Evolutionary conservation across 176 grass and related monocot genomes (phyloP), one percentile per base, ranked within the genome.

Genomic region (Otatea glauca): DNA sequence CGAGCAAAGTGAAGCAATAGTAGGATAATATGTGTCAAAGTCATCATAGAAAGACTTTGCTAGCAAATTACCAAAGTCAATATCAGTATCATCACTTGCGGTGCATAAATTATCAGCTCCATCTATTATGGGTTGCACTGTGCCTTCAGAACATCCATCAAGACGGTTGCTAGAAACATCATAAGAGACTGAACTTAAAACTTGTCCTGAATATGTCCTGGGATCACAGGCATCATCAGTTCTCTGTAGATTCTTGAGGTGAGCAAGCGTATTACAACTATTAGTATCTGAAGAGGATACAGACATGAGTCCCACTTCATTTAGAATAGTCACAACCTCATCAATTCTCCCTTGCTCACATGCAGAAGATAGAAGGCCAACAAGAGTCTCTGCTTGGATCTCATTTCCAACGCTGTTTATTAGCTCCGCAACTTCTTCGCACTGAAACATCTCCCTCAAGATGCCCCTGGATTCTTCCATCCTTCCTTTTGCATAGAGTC

Each of bases 401-500:
- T 88, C 82, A 94, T 89, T 37, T 87, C 90, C 94, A 81, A 78
- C 82, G 34, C 24, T 91, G 78, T 97, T 92, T 91, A 97, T 94
- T 47, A 91, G 66, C 35, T 89, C 81, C 27, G 60, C 55, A 4
- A 94, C 70, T 88, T 97, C 78, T 68, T 85, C 83, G 84, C 88
- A 89, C 65, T 85, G 88, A 76, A 97, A 88, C 94, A 97, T 92
- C 68, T 91, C 88, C 77, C 88, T 88, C 71, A 97, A 76, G 51
- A 97, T 92, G 49, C 67, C 82, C 79, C 94, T 94, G 24, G 92
- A 87, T 87, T 97, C 90, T 80, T 97, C 94, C 86, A 92, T 85
- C 86, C 94, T 97, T 88, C 94, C 94, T 88, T 94, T 97, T 50
- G 88, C 75, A 56, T 92, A 94, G 21, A 97, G 82, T 73, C 92